phyloP scores from a whole-genome alignment of 2,329 filamentous ascomycete genomes.

The Aspergillus vadensis region DNA sequence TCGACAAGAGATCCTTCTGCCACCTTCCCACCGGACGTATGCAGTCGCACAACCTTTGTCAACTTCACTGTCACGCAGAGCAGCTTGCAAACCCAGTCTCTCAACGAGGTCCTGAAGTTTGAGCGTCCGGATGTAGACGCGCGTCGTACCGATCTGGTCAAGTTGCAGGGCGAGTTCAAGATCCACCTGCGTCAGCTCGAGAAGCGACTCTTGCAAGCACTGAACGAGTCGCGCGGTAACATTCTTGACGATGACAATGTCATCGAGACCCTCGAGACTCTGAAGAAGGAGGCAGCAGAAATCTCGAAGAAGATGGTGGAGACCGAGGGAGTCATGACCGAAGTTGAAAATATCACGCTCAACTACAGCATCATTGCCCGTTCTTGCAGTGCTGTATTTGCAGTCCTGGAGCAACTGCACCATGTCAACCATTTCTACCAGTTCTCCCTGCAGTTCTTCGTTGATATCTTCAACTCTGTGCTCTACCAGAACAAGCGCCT shows the following conservation, averaged over 20 bases:
- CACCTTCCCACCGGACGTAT: conserved; percentile 92
- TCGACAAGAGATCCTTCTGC: conserved; percentile 96
- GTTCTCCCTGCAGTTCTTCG: conserved; percentile 97
- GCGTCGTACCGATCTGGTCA: conserved; percentile 93
- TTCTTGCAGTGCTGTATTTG: conserved; percentile 96
- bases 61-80: conserved; percentile 99
- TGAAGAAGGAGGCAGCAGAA: conserved; percentile 96
- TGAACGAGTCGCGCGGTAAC: conserved; percentile 96
- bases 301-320: conserved; percentile 96
- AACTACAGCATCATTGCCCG: conserved; percentile 92
- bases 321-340: conserved; percentile 96
- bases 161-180: conserved; percentile 98
- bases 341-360: conserved; percentile 92
- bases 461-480: conserved; percentile 95
- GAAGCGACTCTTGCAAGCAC: conserved; percentile 87
- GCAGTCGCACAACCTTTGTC: conserved; percentile 97
- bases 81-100: conserved; percentile 95
- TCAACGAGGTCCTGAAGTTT: conserved; percentile 96
- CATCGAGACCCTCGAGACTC: conserved; percentile 93
- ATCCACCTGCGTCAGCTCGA: conserved; percentile 95
- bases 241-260: conserved; percentile 98
- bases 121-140: conserved; percentile 97
- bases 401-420: conserved; percentile 93
- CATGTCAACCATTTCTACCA: conserved; percentile 99
- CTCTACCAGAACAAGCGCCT: conserved; percentile 77